phyloP scores from a whole-genome alignment of 2,329 filamentous ascomycete species.

The Aspergillus candidus region DNA sequence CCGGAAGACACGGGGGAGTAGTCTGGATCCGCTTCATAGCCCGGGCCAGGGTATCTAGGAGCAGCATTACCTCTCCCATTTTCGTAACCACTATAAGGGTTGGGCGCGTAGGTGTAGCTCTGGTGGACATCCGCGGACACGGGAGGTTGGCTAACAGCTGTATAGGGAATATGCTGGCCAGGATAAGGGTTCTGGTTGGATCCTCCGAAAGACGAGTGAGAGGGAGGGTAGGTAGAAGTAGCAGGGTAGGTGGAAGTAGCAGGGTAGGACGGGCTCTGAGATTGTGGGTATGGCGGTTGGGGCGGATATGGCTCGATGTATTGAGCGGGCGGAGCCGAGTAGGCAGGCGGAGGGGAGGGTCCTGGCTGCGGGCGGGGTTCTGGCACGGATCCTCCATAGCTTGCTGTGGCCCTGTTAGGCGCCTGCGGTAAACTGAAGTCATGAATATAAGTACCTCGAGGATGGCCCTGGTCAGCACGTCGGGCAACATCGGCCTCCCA shows the following conservation, averaged over 20 bases:
- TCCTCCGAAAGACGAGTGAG: slow-evolving; percentile 29
- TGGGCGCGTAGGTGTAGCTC: slow-evolving; percentile 34
- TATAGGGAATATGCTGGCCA: slow-evolving; percentile 28
- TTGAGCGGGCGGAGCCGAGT: slow-evolving; percentile 29
- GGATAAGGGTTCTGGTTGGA: slow-evolving; percentile 31
- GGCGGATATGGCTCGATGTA: slow-evolving; percentile 31
- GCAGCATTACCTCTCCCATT: slow-evolving; percentile 31
- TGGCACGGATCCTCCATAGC: slow-evolving; percentile 33
- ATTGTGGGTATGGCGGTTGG: slow-evolving; percentile 27
- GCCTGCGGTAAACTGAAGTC: slow-evolving; percentile 30
- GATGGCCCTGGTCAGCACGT: slow-evolving; percentile 36
- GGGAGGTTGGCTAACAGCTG: slow-evolving; percentile 30
- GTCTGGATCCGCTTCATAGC: slow-evolving; percentile 38
- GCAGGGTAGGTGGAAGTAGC: slow-evolving; percentile 27
- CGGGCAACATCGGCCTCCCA: slow-evolving; percentile 43
- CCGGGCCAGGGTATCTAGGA: slow-evolving; percentile 37
- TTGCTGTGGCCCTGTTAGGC: slow-evolving; percentile 34
- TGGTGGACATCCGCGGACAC: slow-evolving; percentile 36
- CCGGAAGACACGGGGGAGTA: slow-evolving; percentile 37
- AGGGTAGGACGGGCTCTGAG: slow-evolving; percentile 30
- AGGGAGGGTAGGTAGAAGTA: slow-evolving; percentile 27
- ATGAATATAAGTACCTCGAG: slow-evolving; percentile 39
- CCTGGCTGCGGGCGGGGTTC: slow-evolving; percentile 34
- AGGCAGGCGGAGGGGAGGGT: slow-evolving; percentile 33
- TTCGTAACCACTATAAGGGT: slow-evolving; percentile 32